Percentiles rank a stretch among this genome's conserved stretches.
Conservation (phyloP, 1,139 yeast species). For the Scheffersomyces lignicola region DNA sequence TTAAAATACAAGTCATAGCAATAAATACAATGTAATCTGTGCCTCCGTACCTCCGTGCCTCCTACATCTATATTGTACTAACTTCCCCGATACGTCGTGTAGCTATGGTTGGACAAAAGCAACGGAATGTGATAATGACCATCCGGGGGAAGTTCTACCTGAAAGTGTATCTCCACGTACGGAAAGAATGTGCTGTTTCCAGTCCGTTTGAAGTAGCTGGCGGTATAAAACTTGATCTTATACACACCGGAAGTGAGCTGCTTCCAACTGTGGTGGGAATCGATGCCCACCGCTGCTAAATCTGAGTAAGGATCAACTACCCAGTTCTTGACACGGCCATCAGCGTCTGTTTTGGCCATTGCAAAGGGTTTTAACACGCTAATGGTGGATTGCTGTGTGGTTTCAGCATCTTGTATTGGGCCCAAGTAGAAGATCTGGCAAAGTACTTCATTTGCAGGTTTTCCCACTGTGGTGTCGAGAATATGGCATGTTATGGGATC, state of each 20-base stretch:
- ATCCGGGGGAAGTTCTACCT: slow-evolving; percentile 64
- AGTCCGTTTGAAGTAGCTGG: slow-evolving; percentile 53
- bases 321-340: slow-evolving; percentile 81
- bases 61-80: too few relatives aligned
- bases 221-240: slow-evolving; percentile 74
- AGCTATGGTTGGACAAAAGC: slow-evolving; percentile 77
- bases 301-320: slow-evolving; percentile 39
- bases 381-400: slow-evolving; percentile 24
- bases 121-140: slow-evolving; percentile 86
- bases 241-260: slow-evolving; percentile 59
- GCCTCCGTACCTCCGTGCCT: too few relatives aligned
- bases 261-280: slow-evolving; percentile 35
- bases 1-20: too few relatives aligned
- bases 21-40: too few relatives aligned
- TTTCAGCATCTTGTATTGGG: slow-evolving; percentile 21
- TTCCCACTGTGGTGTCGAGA: slow-evolving; percentile 79
- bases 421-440: slow-evolving; percentile 53
- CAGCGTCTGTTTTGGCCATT: slow-evolving; percentile 65
- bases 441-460: slow-evolving; percentile 69
- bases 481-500: slow-evolving; percentile 84
- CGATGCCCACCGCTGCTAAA: slow-evolving; percentile 34
- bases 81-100: slow-evolving; percentile 86
- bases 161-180: slow-evolving; percentile 73
- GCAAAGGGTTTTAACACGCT: slow-evolving; percentile 48
- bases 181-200: slow-evolving; percentile 67